Base-by-base conservation (phyloP, 1,284 basidiomycete species). In the Stereum hirsutum region DNA sequence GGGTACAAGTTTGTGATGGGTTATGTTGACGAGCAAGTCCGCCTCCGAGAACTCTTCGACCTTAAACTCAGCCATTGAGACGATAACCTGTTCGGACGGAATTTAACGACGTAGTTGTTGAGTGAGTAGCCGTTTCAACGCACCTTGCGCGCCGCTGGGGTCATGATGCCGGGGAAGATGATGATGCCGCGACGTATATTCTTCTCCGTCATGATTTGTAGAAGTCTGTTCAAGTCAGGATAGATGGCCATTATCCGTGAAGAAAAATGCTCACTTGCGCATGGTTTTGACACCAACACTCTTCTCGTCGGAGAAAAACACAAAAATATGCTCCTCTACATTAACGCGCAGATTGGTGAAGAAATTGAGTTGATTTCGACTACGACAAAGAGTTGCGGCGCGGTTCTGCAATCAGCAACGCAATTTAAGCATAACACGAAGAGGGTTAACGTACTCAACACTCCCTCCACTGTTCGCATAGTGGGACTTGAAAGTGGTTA, bases 11-110 rank as follows among this genome's bases (percentile, higher is more conserved):
- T 89, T 89, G 59, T 99, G 96, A 56, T 88, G 84, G 12, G 92
- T 95, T 55, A 99, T 99, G 66, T 99, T 99, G 52, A 99, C 96
- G 4, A 99, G 76, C 34, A 99, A 69, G 63, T 96, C 93, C 5
- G 92, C 81, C 66, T 99, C 96, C 24, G 93, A 88, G 62, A 99
- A 99, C 56, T 97, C 95, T 62, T 99, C 96, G 28, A 99, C 73
- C 47, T 81, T 77, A 67, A 90, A 98, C n/a, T n/a, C n/a, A 31
- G 75, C 63, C 87, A 96, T 90, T 17, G 87, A 89, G 39, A 80
- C 75, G 48, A 96, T 90, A 49, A n/a, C 89, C 92, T 93, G 47
- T 20, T 41, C 47, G n/a, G n/a, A 46, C 41, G 46, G 35, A n/a
- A n/a, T n/a, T n/a, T n/a, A n/a, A n/a, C n/a, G n/a, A n/a, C n/a